Conservation (phyloP, 192 early-diverging fungal species). For the Fimicolochytrium jonesii region DNA sequence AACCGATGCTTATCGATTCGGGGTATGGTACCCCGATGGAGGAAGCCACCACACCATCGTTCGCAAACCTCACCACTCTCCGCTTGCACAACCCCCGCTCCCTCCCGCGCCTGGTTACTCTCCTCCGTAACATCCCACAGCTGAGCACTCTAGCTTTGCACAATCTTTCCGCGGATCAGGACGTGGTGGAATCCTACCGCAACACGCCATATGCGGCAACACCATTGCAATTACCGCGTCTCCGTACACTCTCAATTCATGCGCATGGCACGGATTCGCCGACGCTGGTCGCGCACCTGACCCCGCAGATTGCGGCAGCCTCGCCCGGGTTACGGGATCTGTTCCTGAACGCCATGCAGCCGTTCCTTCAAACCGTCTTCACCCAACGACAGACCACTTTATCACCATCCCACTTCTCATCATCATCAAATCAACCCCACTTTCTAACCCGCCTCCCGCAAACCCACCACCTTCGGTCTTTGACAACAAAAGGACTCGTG, state of each 20-base stretch:
- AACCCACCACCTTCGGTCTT: not conserved
- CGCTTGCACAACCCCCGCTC: not conserved
- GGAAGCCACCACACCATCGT: not conserved
- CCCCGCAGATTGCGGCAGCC: not conserved
- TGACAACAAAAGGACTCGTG: not conserved
- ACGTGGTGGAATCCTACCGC: not conserved
- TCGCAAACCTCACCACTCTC: not conserved
- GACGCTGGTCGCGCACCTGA: not conserved
- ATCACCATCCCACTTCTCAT: not conserved
- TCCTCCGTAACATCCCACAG: not conserved
- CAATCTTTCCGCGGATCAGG: not conserved
- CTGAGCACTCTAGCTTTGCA: not conserved
- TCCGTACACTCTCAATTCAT: not conserved
- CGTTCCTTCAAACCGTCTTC: not conserved
- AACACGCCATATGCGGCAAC: too few relatives aligned
- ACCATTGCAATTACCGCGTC: not conserved
- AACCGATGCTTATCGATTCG: not conserved
- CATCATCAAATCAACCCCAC: too few relatives aligned
- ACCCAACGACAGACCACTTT: not conserved
- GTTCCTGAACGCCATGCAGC: not conserved
- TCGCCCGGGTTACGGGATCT: not conserved
- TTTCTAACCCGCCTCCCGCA: too few relatives aligned
- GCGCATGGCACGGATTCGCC: slow-evolving; percentile 4
- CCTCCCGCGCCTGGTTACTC: not conserved
- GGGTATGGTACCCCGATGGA: slow-evolving; percentile 4